Percentiles rank a stretch among this genome's conserved stretches.
phyloP scores from a whole-genome alignment of 345 rosid genomes.

The Erodium maritimum region DNA sequence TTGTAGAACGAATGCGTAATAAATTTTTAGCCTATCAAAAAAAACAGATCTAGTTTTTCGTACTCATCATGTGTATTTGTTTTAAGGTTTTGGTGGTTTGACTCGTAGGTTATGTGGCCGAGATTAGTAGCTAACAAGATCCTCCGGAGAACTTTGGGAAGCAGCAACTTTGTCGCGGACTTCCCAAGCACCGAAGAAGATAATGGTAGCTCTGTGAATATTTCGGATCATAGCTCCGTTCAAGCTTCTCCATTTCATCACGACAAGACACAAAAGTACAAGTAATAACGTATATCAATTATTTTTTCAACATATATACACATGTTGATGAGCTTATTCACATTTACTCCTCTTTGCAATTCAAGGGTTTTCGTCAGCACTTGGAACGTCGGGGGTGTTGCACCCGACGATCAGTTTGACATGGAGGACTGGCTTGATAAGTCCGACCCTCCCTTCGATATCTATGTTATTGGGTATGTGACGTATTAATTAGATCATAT shows the following conservation, averaged over 20 bases:
- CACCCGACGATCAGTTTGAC: slow-evolving; percentile 45
- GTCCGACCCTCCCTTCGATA: slow-evolving; percentile 34
- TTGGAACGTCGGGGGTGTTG: slow-evolving; percentile 85
- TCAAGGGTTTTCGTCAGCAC: slow-evolving; percentile 62
- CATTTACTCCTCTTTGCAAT: too few relatives aligned
- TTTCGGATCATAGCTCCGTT: slow-evolving; percentile 8
- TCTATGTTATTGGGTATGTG: slow-evolving; percentile 70
- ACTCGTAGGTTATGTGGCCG: slow-evolving; percentile 61
- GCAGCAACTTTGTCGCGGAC: slow-evolving; percentile 72
- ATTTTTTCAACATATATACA: too few relatives aligned
- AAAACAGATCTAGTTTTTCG: too few relatives aligned
- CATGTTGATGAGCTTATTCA: not conserved
- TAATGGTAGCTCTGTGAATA: slow-evolving; percentile 3
- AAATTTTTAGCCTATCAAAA: too few relatives aligned
- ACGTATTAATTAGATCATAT: too few relatives aligned
- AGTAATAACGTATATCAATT: slow-evolving; percentile 16
- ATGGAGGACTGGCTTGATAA: slow-evolving; percentile 54
- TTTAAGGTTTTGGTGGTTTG: not conserved
- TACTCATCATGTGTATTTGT: too few relatives aligned
- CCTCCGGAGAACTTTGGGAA: slow-evolving; percentile 44
- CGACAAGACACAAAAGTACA: slow-evolving; percentile 33
- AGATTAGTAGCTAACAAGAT: slow-evolving; percentile 61
- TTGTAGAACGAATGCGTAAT: too few relatives aligned
- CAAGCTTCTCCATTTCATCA: slow-evolving; percentile 19
- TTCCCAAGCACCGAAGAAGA: slow-evolving; percentile 26